A percentile compares a stretch with the other conserved stretches of the same genome.
Conservation (phyloP, 345 rosid genomes). For the Pseudoturritis turrita region DNA sequence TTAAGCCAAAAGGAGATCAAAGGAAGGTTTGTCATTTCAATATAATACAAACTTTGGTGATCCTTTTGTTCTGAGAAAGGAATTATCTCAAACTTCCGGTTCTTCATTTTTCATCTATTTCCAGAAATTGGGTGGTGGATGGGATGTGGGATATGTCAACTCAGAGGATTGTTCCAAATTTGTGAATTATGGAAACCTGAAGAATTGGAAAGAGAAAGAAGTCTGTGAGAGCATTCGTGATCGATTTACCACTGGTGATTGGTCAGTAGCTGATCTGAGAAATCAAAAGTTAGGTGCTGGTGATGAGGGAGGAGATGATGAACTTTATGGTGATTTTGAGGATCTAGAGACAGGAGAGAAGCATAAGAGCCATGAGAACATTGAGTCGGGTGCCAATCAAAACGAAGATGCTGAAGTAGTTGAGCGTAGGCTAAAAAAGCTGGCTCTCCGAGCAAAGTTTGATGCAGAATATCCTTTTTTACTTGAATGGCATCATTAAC, state of each 20-base stretch:
- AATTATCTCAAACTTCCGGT: background rate
- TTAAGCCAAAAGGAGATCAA: constrained; percentile 75
- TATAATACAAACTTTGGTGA: background rate
- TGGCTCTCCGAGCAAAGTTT: constrained; percentile 70
- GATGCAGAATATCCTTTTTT: constrained; percentile 88
- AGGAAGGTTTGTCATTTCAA: constrained; percentile 48
- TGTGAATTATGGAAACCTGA: constrained; percentile 37
- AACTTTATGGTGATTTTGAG: constrained; percentile 76
- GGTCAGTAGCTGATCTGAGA: constrained; percentile 74
- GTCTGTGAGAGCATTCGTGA: constrained; percentile 67
- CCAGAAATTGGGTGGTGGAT: constrained; percentile 51
- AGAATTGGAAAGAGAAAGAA: constrained; percentile 67
- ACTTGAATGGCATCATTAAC: background rate
- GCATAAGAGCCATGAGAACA: constrained; percentile 32
- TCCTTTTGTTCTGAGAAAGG: background rate
- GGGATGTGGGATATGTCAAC: constrained; percentile 37
- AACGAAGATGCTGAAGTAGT: constrained; percentile 42
- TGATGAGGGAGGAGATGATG: constrained; percentile 41
- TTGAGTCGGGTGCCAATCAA: constrained; percentile 32
- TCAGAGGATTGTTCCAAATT: constrained; percentile 78
- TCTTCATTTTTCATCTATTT: constrained; percentile 8
- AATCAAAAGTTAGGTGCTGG: constrained; percentile 37
- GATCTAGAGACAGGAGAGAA: constrained; percentile 85
- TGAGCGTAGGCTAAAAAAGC: constrained; percentile 76
- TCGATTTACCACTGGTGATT: constrained; percentile 87